Base-by-base conservation (phyloP, 1,284 basidiomycete species). In the Neonothopanus nambi region DNA sequence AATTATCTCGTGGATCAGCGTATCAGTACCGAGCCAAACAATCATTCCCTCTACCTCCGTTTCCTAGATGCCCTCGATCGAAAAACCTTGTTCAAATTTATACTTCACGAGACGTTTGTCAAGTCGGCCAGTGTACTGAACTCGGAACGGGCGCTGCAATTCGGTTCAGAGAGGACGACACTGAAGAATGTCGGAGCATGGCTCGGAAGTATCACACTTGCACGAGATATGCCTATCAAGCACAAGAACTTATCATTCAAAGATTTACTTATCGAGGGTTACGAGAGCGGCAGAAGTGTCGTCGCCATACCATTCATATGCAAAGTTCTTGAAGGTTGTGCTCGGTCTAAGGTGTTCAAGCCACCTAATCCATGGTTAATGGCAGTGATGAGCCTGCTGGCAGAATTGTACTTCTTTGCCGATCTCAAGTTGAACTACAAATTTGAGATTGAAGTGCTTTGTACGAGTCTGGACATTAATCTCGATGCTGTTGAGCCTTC, bases 361-460 rank as follows among this genome's bases (percentile, higher is more conserved):
- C 90, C 93, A 15, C 97, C 97, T 23, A 99, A 99, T 70, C 97
- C 97, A 1, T 99, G 97, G 97, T 73, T 99, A 53, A 95, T 97
- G 88, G 95, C 91, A 0, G 91, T 99, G 57, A 78, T 99, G 61
- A 85, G 90, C 58, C 79, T 99, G 23, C 83, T 99, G 46, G 93
- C 89, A 38, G 97, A 99, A 71, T 81, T 99, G 18, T 99, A 99
- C 71, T 93, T 96, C 67, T 97, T 89, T 63, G 96, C 95, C 3
- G 95, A 99, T 64, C 81, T 99, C 58, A 97, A 98, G 73, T 79
- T 99, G 56, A 98, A 98, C 68, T 81, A 96, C 68, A 99, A 98
- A 71, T 99, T 99, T 65, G 97, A 99, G 74, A 99, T 99, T 59
- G 97, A 99, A 72, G 89, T 98, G 28, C 76, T 99, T 8, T 99